phyloP scores from a whole-genome alignment of 2,329 filamentous ascomycete genomes.

The Neofusicoccum sp. region DNA sequence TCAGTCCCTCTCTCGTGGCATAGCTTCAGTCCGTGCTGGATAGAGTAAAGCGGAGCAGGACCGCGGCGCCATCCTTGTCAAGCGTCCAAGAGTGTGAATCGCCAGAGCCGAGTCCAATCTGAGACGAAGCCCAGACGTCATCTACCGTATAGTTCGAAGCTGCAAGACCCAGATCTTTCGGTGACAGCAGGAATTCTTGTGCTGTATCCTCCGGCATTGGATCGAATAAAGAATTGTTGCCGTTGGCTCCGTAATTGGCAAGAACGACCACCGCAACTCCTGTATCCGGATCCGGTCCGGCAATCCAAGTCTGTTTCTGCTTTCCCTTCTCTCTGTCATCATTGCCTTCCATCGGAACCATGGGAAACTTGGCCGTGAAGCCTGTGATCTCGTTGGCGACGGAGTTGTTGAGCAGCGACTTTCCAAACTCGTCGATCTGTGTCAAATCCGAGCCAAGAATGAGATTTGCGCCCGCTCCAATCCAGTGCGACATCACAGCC shows the following conservation, averaged over 20 bases:
- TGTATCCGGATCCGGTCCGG: slow-evolving; percentile 25
- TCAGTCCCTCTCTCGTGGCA: no score
- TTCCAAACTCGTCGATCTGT: slow-evolving; percentile 16
- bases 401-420: slow-evolving; percentile 26
- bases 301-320: slow-evolving; percentile 34
- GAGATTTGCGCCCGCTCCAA: slow-evolving; percentile 34
- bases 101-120: not conserved
- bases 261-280: slow-evolving; percentile 29
- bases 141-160: not conserved
- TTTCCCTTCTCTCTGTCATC: slow-evolving; percentile 27
- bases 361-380: slow-evolving; percentile 29
- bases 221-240: not conserved
- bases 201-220: not conserved
- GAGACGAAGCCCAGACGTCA: not conserved
- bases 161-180: not conserved
- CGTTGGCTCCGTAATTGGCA: slow-evolving; percentile 31
- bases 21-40: not conserved
- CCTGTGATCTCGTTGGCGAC: slow-evolving; percentile 25
- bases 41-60: not conserved
- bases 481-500: slow-evolving; percentile 34
- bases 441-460: slow-evolving; percentile 33
- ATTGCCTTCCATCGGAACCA: slow-evolving; percentile 27
- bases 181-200: not conserved
- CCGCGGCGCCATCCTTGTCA: not conserved
- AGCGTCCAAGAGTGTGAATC: not conserved